Percentiles rank a stretch among this genome's conserved stretches.
Evolutionary conservation across 192 early-diverging fungal species (phyloP).

Genomic region (Coemansia sp.): DNA sequence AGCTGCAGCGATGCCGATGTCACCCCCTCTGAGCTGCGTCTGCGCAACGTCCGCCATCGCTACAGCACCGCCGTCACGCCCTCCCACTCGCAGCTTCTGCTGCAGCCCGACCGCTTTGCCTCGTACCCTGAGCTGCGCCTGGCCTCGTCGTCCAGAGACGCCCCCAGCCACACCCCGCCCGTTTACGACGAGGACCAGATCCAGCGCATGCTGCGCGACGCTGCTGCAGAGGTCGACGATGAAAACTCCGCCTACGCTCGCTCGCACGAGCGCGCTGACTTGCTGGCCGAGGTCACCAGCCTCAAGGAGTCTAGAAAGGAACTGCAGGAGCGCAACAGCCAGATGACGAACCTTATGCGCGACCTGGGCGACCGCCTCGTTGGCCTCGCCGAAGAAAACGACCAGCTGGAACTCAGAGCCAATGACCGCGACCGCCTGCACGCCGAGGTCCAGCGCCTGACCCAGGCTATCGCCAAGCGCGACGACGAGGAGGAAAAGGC

Average conservation of each 20-base stretch:
- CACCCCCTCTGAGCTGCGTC: background rate
- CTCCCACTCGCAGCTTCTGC: background rate
- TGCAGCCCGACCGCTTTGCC: conserved; percentile 29
- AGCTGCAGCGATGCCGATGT: background rate
- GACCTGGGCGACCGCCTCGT: conserved; percentile 46
- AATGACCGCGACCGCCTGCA: conserved; percentile 27
- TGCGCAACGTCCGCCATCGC: conserved; percentile 18
- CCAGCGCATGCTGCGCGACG: conserved; percentile 30
- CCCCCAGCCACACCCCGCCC: conserved; percentile 10
- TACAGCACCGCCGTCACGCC: conserved; percentile 22
- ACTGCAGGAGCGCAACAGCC: conserved; percentile 44
- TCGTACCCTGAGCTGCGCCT: conserved; percentile 47
- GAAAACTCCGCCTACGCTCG: background rate
- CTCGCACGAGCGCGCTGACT: conserved; percentile 13
- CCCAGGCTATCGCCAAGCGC: background rate
- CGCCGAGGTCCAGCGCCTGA: conserved; percentile 9
- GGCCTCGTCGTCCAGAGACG: conserved; percentile 10
- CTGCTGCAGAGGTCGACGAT: conserved; percentile 25
- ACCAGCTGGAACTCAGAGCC: conserved; percentile 30
- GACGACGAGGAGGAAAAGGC: conserved; percentile 5
- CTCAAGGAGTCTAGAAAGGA: conserved; percentile 30
- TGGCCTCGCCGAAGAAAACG: conserved; percentile 40
- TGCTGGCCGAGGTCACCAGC: conserved; percentile 8
- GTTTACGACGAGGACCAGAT: conserved; percentile 36
- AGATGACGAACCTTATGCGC: conserved; percentile 37